These are phyloP conservation scores for Orbilia quercus DNA, from an alignment of 2,329 filamentous ascomycete genomes.

Conservation along the genomic window DNA sequence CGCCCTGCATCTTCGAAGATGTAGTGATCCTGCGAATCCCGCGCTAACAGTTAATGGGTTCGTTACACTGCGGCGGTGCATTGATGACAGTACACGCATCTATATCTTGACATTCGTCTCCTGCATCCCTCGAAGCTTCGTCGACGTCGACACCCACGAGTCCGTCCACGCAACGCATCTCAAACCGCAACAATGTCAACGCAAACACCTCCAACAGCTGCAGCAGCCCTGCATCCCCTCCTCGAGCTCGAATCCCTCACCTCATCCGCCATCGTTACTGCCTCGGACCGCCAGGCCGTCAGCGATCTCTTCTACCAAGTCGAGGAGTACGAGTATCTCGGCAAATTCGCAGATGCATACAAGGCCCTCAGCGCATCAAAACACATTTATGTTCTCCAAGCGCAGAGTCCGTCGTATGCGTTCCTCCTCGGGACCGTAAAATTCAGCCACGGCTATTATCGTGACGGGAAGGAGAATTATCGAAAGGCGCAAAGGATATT, in stretches of 20 bases:
- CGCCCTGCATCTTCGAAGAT: not conserved
- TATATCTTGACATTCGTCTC: not conserved
- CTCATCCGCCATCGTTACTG: not conserved
- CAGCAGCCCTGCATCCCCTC: slow-evolving; percentile 45
- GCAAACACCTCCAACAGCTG: slow-evolving; percentile 1
- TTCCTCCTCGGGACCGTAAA: slow-evolving; percentile 38
- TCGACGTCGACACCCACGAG: too few relatives aligned
- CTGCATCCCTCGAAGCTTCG: slow-evolving; percentile 15
- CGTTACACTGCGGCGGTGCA: not conserved
- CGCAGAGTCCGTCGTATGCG: slow-evolving; percentile 31
- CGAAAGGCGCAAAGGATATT: slow-evolving; percentile 20
- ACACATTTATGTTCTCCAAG: not conserved
- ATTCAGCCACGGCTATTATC: slow-evolving; percentile 44
- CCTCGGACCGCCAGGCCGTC: not conserved
- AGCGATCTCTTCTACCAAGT: slow-evolving; percentile 19
- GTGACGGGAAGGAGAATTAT: slow-evolving; percentile 34
- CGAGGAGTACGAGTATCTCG: slow-evolving; percentile 38
- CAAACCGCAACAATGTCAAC: slow-evolving; percentile 50
- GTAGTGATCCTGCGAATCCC: slow-evolving; percentile 1
- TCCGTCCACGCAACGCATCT: slow-evolving; percentile 1
- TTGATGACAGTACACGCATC: not conserved
- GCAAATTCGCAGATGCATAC: slow-evolving; percentile 41
- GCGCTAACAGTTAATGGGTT: not conserved
- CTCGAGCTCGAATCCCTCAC: slow-evolving; percentile 39
- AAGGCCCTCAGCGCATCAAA: slow-evolving; percentile 5